These are phyloP conservation scores for Dendrocalamus latiflorus DNA, from an alignment of 202 grass and related monocot genomes.

Conservation along the genomic window DNA sequence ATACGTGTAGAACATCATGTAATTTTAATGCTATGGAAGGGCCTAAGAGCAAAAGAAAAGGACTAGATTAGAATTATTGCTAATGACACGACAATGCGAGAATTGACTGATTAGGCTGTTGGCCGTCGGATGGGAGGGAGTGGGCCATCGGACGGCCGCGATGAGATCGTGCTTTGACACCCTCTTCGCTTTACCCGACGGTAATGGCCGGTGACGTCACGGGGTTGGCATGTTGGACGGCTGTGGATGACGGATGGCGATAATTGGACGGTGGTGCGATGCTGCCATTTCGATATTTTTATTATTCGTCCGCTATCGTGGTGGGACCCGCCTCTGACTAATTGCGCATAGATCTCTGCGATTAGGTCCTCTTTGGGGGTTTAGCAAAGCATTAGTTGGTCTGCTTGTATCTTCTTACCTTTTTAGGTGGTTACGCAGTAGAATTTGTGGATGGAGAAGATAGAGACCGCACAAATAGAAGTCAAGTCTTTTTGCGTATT, in stretches of 20 bases:
- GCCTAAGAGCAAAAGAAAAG: not conserved
- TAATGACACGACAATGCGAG: not conserved
- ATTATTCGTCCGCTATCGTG: not conserved
- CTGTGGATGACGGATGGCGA: constrained; percentile 13
- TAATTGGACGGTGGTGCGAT: constrained; percentile 48
- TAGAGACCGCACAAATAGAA: too few species aligned
- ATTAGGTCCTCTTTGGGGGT: not conserved
- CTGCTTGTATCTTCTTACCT: not conserved
- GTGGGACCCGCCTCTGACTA: constrained; percentile 10
- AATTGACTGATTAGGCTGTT: not conserved
- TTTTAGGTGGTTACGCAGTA: not conserved
- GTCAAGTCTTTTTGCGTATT: too few species aligned
- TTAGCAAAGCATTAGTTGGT: not conserved
- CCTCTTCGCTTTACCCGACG: not conserved
- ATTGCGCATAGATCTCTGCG: constrained; percentile 24
- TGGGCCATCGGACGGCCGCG: not conserved
- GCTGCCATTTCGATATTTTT: not conserved
- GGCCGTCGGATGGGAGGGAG: not conserved
- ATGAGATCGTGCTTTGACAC: not conserved
- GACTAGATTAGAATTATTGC: not conserved
- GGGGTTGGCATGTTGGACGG: constrained; percentile 13
- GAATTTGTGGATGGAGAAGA: too few species aligned
- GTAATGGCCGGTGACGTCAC: constrained; percentile 15
- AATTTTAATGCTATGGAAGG: not conserved
- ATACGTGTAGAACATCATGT: not conserved